A percentile compares a stretch with the other conserved stretches of the same genome.
Evolutionary conservation across 768 basidiomycete species (phyloP).

Genomic region (Rhizopogon rudus): DNA sequence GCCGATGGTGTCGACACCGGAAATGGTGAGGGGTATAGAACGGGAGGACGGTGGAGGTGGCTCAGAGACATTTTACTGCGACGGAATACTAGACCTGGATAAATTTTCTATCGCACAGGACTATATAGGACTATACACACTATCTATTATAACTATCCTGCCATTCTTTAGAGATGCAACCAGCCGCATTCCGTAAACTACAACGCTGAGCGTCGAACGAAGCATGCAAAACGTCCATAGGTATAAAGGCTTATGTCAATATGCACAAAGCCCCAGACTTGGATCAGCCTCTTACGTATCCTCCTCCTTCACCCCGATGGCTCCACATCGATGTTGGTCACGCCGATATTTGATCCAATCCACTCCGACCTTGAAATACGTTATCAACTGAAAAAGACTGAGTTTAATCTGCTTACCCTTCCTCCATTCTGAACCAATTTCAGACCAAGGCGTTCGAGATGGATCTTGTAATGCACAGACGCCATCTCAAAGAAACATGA

Average conservation of each 20-base stretch:
- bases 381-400: background rate
- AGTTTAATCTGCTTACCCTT: conserved; percentile 9
- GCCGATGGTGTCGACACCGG: background rate
- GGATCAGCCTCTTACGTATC: background rate
- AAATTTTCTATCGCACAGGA: background rate
- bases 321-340: background rate
- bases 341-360: conserved; percentile 1
- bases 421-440: conserved; percentile 10
- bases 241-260: too few relatives aligned
- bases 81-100: background rate
- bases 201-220: too few relatives aligned
- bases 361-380: conserved; percentile 11
- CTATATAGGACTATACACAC: background rate
- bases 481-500: conserved; percentile 21
- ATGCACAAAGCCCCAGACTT: background rate
- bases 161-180: background rate
- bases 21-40: conserved; percentile 2
- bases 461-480: conserved; percentile 19
- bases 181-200: background rate
- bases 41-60: conserved; percentile 25
- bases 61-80: conserved; percentile 12
- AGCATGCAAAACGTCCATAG: too few relatives aligned
- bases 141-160: background rate
- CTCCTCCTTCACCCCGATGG: background rate
- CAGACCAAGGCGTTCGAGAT: conserved; percentile 18